Percentiles rank a stretch among this genome's conserved stretches.
Conservation (phyloP, 2,329 filamentous ascomycete species). For the Apiospora pterosperma region DNA sequence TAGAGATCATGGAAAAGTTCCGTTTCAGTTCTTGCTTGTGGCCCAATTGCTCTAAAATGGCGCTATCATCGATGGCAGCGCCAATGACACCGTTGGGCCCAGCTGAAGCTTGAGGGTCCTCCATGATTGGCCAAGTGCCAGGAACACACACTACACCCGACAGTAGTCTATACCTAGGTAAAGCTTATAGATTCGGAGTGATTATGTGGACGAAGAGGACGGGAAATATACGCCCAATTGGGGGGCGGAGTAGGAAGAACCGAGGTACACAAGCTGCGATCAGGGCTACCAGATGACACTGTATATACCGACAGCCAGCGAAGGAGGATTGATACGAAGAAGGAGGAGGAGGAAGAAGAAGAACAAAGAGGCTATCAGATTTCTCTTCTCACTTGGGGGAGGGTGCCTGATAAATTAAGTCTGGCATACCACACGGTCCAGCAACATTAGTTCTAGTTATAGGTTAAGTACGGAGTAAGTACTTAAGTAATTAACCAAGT, state of each 20-base stretch:
- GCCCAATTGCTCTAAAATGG: conserved; percentile 37
- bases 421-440: no score
- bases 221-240: not conserved
- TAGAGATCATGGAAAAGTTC: conserved; percentile 45
- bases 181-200: not conserved
- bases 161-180: no score
- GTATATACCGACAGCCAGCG: not conserved
- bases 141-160: not conserved
- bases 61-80: not conserved
- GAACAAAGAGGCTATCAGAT: no score
- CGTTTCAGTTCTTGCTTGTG: conserved; percentile 47
- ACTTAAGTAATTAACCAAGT: not conserved
- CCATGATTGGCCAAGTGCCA: not conserved
- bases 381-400: no score
- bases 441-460: no score
- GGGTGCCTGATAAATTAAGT: no score
- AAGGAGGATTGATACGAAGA: not conserved
- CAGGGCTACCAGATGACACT: not conserved
- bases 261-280: not conserved
- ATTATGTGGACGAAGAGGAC: not conserved
- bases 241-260: not conserved
- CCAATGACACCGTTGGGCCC: not conserved
- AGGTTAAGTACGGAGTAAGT: no score
- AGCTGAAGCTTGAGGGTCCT: not conserved
- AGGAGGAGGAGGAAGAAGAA: not conserved